Base-by-base conservation (phyloP, 345 rosid species). In the Citrus medica region DNA sequence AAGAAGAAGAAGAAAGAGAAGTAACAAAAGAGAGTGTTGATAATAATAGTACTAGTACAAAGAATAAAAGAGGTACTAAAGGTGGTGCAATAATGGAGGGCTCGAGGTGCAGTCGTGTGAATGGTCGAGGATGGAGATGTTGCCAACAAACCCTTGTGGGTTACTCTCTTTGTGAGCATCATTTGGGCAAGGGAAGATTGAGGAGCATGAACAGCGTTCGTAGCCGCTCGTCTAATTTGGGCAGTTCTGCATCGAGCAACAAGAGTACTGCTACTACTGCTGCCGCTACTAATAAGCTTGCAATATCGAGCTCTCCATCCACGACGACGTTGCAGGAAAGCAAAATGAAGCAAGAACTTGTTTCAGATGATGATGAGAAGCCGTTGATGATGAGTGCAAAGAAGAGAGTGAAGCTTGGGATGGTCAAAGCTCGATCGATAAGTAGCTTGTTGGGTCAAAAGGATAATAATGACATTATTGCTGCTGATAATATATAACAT, bases 41-140 rank as follows among this genome's bases (percentile, higher is more conserved):
- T 28, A 28, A 46, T 46, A 53, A 2, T 9, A 21, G 33, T 51
- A 28, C 16, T 14, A 56, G 59, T 80, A 77, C 53, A 9, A 88
- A 86, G 82, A 92, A 13, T 46, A 46, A 83, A 88, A 91, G 87
- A 60, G 88, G 7, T 53, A 53, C 76, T 58, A 76, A 89, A 46
- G 88, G 89, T 25, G 88, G 89, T 79, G 85, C 78, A 56, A 70
- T 92, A 6, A 83, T 90, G 92, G 95, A 88, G 79, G 99, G 97
- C 33, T 94, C 99, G 38, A 67, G 98, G 81, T 96, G 98, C 87
- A 96, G 97, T 82, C 92, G 99, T 2, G 97, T 92, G 21, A 96
- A 96, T 38, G 99, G 99, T 40, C 85, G 97, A 81, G 99, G 99
- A 66, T 94, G 99, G 99, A 87, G 99, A 78, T 96, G 99, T 63